These are phyloP conservation scores for Pterulicium gracile DNA, from an alignment of 1,284 basidiomycete genomes.

Conservation along the genomic window DNA sequence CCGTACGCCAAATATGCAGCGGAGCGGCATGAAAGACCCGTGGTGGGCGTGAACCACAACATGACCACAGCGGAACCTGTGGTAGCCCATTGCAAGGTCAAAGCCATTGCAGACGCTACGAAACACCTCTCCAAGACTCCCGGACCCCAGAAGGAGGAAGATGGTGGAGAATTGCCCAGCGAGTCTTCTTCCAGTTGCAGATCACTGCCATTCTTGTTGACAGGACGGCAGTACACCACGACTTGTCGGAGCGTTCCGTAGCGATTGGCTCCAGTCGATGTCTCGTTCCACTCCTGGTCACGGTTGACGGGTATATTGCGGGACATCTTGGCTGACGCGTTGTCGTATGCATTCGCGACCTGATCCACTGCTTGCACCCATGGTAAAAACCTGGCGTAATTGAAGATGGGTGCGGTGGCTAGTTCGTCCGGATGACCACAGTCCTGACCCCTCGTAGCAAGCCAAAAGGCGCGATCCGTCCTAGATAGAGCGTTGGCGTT, in stretches of 20 bases:
- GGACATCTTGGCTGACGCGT: conserved; percentile 8
- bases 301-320: conserved; percentile 10
- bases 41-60: conserved; percentile 26
- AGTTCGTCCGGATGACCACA: conserved; percentile 13
- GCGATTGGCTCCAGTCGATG: conserved; percentile 10
- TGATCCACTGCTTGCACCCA: conserved; percentile 17
- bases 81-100: conserved; percentile 29
- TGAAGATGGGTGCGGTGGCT: conserved; percentile 17
- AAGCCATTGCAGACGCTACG: conserved; percentile 21
- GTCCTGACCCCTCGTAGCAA: not conserved
- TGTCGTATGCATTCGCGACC: conserved; percentile 12
- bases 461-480: conserved; percentile 4
- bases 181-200: too few relatives aligned
- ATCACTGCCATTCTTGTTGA: not conserved
- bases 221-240: conserved; percentile 14
- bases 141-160: conserved; percentile 14
- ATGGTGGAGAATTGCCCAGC: too few relatives aligned
- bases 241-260: conserved; percentile 18
- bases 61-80: conserved; percentile 23
- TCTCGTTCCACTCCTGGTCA: too few relatives aligned
- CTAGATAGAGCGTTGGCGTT: conserved; percentile 1
- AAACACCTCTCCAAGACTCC: conserved; percentile 21
- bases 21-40: conserved; percentile 28
- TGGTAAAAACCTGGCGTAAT: conserved; percentile 19
- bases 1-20: conserved; percentile 27